These are phyloP conservation scores for Cryptococcus sp. DNA, from an alignment of 1,284 basidiomycete species.

Conservation along the genomic window DNA sequence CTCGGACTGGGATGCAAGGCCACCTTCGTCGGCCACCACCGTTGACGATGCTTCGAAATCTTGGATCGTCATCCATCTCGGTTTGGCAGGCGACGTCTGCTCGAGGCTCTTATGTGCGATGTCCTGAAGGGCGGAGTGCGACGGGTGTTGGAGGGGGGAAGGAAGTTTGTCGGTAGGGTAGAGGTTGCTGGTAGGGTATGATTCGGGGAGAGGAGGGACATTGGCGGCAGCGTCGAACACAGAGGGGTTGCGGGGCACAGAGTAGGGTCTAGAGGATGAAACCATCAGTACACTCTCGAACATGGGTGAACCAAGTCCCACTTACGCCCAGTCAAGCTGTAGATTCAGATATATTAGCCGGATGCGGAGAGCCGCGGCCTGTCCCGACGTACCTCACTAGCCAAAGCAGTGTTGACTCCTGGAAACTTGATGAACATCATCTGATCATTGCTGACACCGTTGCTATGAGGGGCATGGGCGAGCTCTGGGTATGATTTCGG, in stretches of 20 bases:
- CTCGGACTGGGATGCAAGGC: too few species aligned
- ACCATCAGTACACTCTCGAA: too few species aligned
- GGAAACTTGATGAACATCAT: background rate
- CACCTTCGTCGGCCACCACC: background rate
- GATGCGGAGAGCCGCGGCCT: too few species aligned
- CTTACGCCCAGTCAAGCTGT: background rate
- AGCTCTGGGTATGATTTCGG: background rate
- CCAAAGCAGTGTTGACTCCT: background rate
- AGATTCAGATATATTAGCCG: too few species aligned
- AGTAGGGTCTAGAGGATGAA: background rate
- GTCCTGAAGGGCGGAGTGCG: background rate
- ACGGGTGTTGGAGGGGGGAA: background rate
- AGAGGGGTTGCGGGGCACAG: background rate
- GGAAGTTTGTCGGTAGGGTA: background rate
- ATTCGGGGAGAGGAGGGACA: background rate
- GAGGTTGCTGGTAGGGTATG: background rate
- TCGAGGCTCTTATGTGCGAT: background rate
- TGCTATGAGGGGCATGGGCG: background rate
- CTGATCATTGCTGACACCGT: background rate
- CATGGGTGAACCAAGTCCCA: too few species aligned
- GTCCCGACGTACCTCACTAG: background rate
- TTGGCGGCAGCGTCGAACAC: background rate
- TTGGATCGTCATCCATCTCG: conserved; percentile 2
- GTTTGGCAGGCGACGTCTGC: background rate
- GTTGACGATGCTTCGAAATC: background rate